Evolutionary conservation across 1,284 basidiomycete species (phyloP), one percentile per base, ranked within the genome.

Genomic region (Fomitopsis betulina): DNA sequence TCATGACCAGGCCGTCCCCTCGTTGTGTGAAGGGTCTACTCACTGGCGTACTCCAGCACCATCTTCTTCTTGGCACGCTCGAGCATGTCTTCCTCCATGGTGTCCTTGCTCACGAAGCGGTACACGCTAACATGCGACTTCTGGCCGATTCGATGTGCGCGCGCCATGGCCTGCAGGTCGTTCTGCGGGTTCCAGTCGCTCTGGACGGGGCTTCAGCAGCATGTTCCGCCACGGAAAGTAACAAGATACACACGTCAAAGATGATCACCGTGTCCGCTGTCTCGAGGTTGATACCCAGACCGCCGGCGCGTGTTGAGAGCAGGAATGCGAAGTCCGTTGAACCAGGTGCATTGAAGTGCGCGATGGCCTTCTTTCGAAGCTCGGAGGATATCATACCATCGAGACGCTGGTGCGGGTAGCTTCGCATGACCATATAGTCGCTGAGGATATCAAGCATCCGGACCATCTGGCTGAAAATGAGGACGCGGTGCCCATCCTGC

Each of bases 381-480:
- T 92, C 89, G 4, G 87, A 89, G 3, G 86, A 78, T 13, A 91
- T 85, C 56, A 88, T 91, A 64, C 83, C 89, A 67, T 92, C 89
- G 15, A 92, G 78, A 1, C 89, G 80, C 67, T 91, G 89, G 70
- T 86, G 83, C 43, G 83, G 86, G 70, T 97, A 99, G 38, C 91
- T 91, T 47, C 97, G 85, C 47, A 96, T 78, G 27, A 78, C 78
- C 88, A 98, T 95, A 75, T 98, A 99, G 75, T 99, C 97, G 61
- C 92, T 96, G 65, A 99, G 85, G 72, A 99, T 99, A 74, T 99
- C 97, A 40, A 99, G 84, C 85, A 99, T 94, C 61, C 96, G 89
- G 53, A 99, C 96, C 97, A 99, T 99, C 75, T 99, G 97, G 68
- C 94, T 96, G 81, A 99, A 99, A 71, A 99, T 98, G 63, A 99